Percentiles rank a stretch among this genome's conserved stretches.
These are phyloP conservation scores for Suillus brevipes DNA, from an alignment of 768 basidiomycete genomes.

Conservation along the genomic window DNA sequence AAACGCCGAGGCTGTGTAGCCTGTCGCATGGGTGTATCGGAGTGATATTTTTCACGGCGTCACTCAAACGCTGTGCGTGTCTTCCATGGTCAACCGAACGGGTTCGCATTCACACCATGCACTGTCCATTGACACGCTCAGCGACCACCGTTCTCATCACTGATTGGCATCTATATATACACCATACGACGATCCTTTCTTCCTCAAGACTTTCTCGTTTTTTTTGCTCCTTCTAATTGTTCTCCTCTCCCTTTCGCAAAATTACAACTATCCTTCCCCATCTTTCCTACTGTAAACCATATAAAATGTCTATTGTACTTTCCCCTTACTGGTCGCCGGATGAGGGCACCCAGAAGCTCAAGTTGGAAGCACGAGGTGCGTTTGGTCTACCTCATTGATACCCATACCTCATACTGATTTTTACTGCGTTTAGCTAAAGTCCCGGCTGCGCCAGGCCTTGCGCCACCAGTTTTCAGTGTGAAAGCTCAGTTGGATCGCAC, in stretches of 20 bases:
- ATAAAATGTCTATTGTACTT: conserved; percentile 57
- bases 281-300: neutral
- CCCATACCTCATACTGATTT: conserved; percentile 4
- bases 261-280: neutral
- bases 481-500: conserved; percentile 57
- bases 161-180: neutral
- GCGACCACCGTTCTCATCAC: neutral
- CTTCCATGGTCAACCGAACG: neutral
- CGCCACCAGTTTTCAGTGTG: conserved; percentile 58
- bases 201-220: neutral
- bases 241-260: neutral
- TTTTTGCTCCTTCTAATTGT: neutral
- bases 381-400: neutral
- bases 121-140: neutral
- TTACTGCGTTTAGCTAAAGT: conserved; percentile 37
- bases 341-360: conserved; percentile 72
- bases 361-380: conserved; percentile 54
- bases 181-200: neutral
- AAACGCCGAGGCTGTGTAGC: neutral
- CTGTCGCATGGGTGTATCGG: neutral
- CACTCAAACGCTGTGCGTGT: neutral
- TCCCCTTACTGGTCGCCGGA: conserved; percentile 63
- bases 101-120: neutral
- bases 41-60: neutral
- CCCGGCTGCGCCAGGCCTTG: conserved; percentile 51